Base-by-base conservation (phyloP, 805 yeast species). In the Candida gorgasii region DNA sequence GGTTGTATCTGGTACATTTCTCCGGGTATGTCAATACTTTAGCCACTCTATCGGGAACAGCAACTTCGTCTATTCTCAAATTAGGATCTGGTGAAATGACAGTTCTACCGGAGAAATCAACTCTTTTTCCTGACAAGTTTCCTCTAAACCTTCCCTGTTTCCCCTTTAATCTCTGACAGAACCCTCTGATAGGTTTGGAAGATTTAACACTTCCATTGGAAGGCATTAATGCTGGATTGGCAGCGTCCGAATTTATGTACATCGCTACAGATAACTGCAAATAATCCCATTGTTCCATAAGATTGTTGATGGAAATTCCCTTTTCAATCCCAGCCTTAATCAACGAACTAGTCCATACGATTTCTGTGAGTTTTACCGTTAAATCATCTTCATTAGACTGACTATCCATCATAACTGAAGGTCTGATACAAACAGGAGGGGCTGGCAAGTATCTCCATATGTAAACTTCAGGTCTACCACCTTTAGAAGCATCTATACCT, bases 231-330 rank as follows among this genome's bases (percentile, higher is more conserved):
- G 89, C 81, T 11, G 90, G 89, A 43, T 84, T 81, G 12, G 90
- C 93, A 22, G 96, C 85, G 65, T 93, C 99, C 1, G 97, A 88
- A 62, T 93, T 93, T 55, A 93, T 93, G 62, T 93, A 93, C 89
- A 93, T 87, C 15, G 99, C 99, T 36, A 93, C 90, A 1, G 96
- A 86, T 40, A 93, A 73, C 65, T 93, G 99, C 51, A 93, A 68
- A 60, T 88, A 93, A 59, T 93, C 99, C 99, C 99, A 93, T 59
- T 93, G 99, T 58, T 92, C 98, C 97, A 93, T 90, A 65, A 93
- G 74, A 55, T 88, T 88, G 50, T 89, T 87, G 57, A 95, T 83
- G 12, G 97, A 81, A 48, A 92, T 87, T 45, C 99, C 99, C 60
- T 89, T 92, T 49, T 90, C 96, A 40, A 93, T 80, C 46, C 97